Evolutionary conservation across 2,329 filamentous ascomycete genomes (phyloP).

Genomic region (Colletotrichum gloeosporioides): DNA sequence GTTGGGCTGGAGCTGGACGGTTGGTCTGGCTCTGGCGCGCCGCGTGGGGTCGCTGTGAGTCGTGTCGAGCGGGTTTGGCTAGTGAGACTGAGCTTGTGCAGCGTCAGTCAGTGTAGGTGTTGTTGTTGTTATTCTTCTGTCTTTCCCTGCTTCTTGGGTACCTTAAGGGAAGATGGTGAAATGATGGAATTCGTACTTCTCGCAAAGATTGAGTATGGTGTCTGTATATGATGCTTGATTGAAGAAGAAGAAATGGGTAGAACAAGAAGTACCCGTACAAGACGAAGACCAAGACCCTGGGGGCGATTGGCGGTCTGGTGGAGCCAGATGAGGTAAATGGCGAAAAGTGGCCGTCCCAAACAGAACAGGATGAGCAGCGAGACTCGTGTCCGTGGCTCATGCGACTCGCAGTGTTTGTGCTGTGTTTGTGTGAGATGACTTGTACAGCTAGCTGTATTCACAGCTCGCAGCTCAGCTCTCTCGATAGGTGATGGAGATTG

Average conservation of each 20-base stretch:
- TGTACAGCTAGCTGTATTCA: neutral
- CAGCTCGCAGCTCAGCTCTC: neutral
- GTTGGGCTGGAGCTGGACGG: neutral
- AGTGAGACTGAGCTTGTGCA: neutral
- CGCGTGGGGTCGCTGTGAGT: neutral
- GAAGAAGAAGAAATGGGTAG: neutral
- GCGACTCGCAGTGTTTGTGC: neutral
- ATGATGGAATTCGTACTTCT: neutral
- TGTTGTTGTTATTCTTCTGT: neutral
- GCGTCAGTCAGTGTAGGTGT: neutral
- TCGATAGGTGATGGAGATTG: neutral
- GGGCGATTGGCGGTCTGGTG: conserved; percentile 15
- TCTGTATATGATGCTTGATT: neutral
- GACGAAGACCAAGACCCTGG: neutral
- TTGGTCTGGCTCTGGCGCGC: neutral
- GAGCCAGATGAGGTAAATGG: conserved; percentile 20
- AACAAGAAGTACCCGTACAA: neutral
- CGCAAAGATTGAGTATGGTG: neutral
- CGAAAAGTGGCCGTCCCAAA: conserved; percentile 10
- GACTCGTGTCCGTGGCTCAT: neutral
- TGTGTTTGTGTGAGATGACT: neutral
- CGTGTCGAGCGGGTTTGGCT: neutral
- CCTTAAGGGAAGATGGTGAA: neutral
- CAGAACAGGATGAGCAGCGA: neutral
- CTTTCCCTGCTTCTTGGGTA: neutral